Percentiles rank a stretch among this genome's conserved stretches.
phyloP scores from a whole-genome alignment of 2,329 filamentous ascomycete species.

The Aaosphaeria arxii region DNA sequence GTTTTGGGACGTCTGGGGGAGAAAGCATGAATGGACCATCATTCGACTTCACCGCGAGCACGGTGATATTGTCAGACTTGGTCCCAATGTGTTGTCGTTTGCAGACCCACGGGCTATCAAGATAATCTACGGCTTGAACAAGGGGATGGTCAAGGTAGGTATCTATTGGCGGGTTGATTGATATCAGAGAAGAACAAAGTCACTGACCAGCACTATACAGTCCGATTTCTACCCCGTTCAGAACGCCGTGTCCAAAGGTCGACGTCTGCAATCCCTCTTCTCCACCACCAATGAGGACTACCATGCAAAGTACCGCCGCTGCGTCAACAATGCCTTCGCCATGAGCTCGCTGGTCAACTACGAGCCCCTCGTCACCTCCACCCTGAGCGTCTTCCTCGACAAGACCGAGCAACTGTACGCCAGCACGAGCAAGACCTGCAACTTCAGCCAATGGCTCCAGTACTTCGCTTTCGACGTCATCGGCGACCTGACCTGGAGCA shows the following conservation, averaged over 20 bases:
- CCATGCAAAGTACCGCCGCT: slow-evolving; percentile 71
- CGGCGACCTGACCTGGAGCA: slow-evolving; percentile 73
- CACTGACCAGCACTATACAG: slow-evolving; percentile 36
- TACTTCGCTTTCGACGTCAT: slow-evolving; percentile 83
- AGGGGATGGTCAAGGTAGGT: slow-evolving; percentile 71
- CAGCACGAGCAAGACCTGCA: slow-evolving; percentile 47
- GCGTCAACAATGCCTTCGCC: slow-evolving; percentile 72
- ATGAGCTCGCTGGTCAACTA: slow-evolving; percentile 77
- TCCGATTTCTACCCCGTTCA: slow-evolving; percentile 81
- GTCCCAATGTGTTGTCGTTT: slow-evolving; percentile 72
- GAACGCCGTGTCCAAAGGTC: slow-evolving; percentile 67
- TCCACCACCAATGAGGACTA: slow-evolving; percentile 72
- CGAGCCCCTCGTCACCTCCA: slow-evolving; percentile 76
- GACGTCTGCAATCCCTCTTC: slow-evolving; percentile 69
- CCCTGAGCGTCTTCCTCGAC: slow-evolving; percentile 66
- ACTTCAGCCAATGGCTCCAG: slow-evolving; percentile 72
- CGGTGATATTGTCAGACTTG: slow-evolving; percentile 71
- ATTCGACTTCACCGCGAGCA: slow-evolving; percentile 66
- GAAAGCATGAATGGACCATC: slow-evolving; percentile 66
- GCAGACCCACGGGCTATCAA: slow-evolving; percentile 70
- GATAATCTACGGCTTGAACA: slow-evolving; percentile 77
- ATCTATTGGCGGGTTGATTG: not conserved
- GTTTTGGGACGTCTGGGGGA: slow-evolving; percentile 64
- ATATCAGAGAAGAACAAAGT: not conserved
- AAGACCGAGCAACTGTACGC: slow-evolving; percentile 45